Percentiles rank a stretch among this genome's conserved stretches.
Evolutionary conservation across 2,329 filamentous ascomycete genomes (phyloP).

Genomic region (Dactylellina leptospora): DNA sequence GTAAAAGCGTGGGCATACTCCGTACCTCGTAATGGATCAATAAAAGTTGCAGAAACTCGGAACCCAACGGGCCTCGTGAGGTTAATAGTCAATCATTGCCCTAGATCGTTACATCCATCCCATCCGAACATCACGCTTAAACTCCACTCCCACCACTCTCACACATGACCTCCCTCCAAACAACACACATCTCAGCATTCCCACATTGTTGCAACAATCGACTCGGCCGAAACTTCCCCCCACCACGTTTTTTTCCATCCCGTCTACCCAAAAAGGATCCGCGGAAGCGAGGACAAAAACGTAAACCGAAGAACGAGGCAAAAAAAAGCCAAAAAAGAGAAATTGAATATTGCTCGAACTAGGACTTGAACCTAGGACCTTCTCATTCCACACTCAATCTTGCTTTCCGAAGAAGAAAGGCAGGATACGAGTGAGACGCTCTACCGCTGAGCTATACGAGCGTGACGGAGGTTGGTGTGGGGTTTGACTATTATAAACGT

Average conservation of each 20-base stretch:
- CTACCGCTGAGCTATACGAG: conserved; percentile 54
- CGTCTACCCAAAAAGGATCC: conserved; percentile 6
- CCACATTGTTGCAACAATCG: too few relatives aligned
- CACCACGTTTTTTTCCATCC: not conserved
- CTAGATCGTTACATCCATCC: too few relatives aligned
- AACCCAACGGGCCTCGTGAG: too few relatives aligned
- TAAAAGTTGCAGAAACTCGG: too few relatives aligned
- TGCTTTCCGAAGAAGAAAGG: not conserved
- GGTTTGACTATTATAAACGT: not conserved
- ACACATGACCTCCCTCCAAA: too few relatives aligned
- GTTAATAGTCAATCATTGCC: too few relatives aligned
- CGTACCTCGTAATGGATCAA: too few relatives aligned
- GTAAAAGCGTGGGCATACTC: too few relatives aligned
- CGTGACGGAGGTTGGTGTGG: conserved; percentile 11
- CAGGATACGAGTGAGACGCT: conserved; percentile 54
- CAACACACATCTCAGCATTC: too few relatives aligned
- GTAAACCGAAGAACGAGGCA: conserved; percentile 4
- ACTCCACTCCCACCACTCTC: too few relatives aligned
- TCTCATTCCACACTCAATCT: conserved; percentile 50
- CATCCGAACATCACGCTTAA: too few relatives aligned
- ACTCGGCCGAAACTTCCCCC: not conserved
- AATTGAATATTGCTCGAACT: conserved; percentile 44
- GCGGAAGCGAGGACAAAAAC: not conserved
- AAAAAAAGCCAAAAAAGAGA: conserved; percentile 23
- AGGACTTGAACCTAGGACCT: conserved; percentile 54